phyloP scores from a whole-genome alignment of 2,329 filamentous ascomycete species.

The Beauveria varroae region DNA sequence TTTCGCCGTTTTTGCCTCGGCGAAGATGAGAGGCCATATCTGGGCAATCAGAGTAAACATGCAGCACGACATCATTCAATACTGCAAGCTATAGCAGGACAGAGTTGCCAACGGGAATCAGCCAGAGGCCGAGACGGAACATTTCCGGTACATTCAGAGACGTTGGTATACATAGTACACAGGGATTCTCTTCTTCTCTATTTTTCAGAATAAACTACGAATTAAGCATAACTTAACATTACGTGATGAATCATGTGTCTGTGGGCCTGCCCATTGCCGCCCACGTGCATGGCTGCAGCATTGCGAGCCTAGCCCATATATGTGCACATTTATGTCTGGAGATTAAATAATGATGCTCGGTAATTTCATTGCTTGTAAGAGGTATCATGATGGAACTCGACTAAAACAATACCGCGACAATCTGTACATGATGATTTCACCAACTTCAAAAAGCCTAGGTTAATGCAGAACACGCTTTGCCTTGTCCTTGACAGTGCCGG shows the following conservation, averaged over 20 bases:
- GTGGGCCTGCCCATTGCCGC: background rate
- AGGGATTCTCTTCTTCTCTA: background rate
- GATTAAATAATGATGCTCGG: background rate
- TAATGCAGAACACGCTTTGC: slow-evolving; percentile 10
- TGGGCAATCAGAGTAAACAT: background rate
- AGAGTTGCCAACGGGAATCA: background rate
- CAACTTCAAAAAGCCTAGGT: background rate
- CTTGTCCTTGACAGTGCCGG: slow-evolving; percentile 34
- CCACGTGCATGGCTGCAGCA: background rate
- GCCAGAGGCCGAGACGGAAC: background rate
- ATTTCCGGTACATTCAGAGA: background rate
- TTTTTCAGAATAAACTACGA: background rate
- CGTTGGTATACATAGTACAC: background rate
- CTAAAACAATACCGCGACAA: background rate
- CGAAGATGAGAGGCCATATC: background rate
- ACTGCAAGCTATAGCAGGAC: background rate
- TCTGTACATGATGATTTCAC: too few relatives aligned
- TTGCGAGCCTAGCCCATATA: too few relatives aligned
- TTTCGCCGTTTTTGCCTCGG: background rate
- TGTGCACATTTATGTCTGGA: too few relatives aligned
- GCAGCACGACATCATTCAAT: background rate
- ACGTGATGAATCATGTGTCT: background rate
- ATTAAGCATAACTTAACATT: background rate
- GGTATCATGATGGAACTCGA: slow-evolving; percentile 4
- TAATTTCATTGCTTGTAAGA: slow-evolving; percentile 3